Percentiles rank a stretch among this genome's conserved stretches.
Conservation (phyloP, 805 yeast species). For the Wickerhamiella vanderwaltii region DNA sequence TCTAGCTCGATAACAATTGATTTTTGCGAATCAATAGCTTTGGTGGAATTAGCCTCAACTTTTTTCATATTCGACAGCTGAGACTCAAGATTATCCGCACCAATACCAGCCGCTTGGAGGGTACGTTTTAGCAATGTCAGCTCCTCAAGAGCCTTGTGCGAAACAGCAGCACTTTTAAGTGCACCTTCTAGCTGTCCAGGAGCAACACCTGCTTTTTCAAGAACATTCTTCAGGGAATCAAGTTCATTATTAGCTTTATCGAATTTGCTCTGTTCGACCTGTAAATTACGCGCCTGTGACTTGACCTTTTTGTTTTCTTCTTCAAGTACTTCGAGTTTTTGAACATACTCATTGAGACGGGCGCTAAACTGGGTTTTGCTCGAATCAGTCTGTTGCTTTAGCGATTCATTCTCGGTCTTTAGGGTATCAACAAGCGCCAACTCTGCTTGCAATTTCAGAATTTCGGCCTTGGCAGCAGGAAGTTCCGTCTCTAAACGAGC, state of each 20-base stretch:
- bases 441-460: not conserved
- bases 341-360: slow-evolving; percentile 2
- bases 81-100: no score
- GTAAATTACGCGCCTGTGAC: slow-evolving; percentile 1
- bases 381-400: slow-evolving; percentile 1
- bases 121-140: no score
- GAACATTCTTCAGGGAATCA: not conserved
- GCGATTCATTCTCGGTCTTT: not conserved
- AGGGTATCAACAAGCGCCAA: not conserved
- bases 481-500: not conserved
- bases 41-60: no score
- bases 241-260: slow-evolving; percentile 12
- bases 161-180: no score
- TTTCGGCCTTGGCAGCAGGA: not conserved
- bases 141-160: no score
- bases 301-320: slow-evolving; percentile 10
- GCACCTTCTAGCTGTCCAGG: no score
- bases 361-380: slow-evolving; percentile 3
- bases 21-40: no score
- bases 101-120: no score
- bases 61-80: no score
- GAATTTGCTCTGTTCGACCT: not conserved
- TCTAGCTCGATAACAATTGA: no score
- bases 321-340: slow-evolving; percentile 5
- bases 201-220: no score